Conservation (phyloP, 148 eudicot species). For the Persicaria maculosa region DNA sequence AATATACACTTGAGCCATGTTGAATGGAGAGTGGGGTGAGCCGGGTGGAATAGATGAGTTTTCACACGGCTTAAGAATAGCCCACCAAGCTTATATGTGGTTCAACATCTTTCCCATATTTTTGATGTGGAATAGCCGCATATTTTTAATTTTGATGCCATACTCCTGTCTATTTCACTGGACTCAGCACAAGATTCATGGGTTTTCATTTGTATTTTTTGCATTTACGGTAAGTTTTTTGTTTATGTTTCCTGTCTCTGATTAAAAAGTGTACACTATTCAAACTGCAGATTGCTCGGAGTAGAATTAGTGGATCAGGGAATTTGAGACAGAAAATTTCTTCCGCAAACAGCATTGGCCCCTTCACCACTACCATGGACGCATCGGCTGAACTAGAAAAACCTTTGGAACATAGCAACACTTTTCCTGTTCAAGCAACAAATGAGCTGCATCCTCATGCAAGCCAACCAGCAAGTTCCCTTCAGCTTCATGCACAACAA, state of each 20-base stretch:
- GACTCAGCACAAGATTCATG: neutral
- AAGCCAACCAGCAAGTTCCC: constrained; percentile 20
- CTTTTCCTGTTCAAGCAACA: constrained; percentile 13
- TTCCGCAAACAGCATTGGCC: constrained; percentile 24
- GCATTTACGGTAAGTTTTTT: neutral
- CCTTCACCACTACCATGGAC: constrained; percentile 19
- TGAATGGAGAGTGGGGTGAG: neutral
- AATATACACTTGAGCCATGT: neutral
- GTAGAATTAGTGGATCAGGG: constrained; percentile 39
- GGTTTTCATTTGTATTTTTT: neutral
- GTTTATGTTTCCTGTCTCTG: neutral
- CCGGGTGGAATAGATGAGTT: neutral
- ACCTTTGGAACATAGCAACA: constrained; percentile 22
- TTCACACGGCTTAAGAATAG: neutral
- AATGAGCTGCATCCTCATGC: constrained; percentile 20
- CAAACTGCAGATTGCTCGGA: constrained; percentile 58
- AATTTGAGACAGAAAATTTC: constrained; percentile 37
- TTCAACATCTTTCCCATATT: too few species aligned
- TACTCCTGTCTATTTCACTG: neutral
- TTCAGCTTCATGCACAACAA: constrained; percentile 18
- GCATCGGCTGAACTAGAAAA: constrained; percentile 18
- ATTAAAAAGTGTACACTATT: neutral
- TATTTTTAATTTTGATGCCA: neutral
- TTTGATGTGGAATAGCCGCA: neutral
- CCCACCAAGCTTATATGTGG: too few species aligned